Conservation (phyloP, 2,329 filamentous ascomycete genomes). For the Fusarium continuum region DNA sequence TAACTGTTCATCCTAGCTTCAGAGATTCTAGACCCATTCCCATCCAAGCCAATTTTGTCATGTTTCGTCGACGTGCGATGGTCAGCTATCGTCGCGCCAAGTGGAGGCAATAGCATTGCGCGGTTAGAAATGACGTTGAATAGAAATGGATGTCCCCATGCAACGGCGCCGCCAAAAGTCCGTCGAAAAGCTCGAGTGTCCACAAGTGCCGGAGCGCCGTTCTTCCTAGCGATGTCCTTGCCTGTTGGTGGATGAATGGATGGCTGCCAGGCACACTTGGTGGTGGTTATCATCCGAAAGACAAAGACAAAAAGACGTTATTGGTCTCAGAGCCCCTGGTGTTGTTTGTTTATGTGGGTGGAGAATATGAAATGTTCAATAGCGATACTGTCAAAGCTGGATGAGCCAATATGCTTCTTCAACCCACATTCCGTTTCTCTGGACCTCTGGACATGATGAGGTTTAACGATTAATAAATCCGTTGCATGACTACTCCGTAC, state of each 20-base stretch:
- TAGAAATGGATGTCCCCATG: constrained; percentile 17
- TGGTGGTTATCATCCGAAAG: constrained; percentile 10
- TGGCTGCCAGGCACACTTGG: constrained; percentile 7
- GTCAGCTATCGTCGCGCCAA: constrained; percentile 32
- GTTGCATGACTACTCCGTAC: constrained; percentile 8
- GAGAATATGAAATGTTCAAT: constrained; percentile 11
- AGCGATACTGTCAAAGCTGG: not conserved
- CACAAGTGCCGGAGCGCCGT: constrained; percentile 31
- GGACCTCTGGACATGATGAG: not conserved
- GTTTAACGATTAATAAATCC: not conserved
- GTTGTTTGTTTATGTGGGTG: constrained; percentile 15
- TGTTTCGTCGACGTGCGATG: constrained; percentile 21
- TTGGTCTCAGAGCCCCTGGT: constrained; percentile 33
- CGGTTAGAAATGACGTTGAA: constrained; percentile 36
- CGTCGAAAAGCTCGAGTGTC: constrained; percentile 22
- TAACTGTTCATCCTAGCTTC: not conserved
- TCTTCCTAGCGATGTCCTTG: not conserved
- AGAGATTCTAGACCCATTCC: constrained; percentile 18
- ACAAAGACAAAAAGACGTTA: constrained; percentile 34
- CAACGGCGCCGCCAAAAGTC: constrained; percentile 24
- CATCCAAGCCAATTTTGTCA: constrained; percentile 25
- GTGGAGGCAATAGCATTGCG: constrained; percentile 33
- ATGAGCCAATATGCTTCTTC: constrained; percentile 13
- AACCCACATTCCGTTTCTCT: constrained; percentile 2
- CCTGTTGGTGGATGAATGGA: not conserved